Percentiles rank a stretch among this genome's conserved stretches.
Evolutionary conservation across 2,329 filamentous ascomycete genomes (phyloP).

Genomic region (Ophiostoma triangulosporum): DNA sequence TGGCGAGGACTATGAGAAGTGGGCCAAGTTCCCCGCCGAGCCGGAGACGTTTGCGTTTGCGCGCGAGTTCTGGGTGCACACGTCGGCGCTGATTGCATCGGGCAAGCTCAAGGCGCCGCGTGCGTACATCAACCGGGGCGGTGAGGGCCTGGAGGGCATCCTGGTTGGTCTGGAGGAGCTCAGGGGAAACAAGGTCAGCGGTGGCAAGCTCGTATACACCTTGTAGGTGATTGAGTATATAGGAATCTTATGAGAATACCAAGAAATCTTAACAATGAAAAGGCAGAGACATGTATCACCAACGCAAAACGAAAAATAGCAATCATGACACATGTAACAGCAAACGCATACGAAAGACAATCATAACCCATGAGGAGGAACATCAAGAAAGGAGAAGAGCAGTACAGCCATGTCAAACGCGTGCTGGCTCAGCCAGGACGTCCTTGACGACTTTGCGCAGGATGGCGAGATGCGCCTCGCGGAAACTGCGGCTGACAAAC

Average conservation of each 20-base stretch:
- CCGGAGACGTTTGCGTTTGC: slow-evolving; percentile 21
- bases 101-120: slow-evolving; percentile 23
- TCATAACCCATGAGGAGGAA: background rate
- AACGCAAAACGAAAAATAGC: no score
- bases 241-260: background rate
- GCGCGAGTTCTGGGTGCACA: slow-evolving; percentile 22
- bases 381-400: background rate
- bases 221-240: background rate
- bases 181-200: slow-evolving; percentile 22
- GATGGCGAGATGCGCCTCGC: slow-evolving; percentile 20
- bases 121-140: slow-evolving; percentile 17
- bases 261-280: background rate
- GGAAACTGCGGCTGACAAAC: slow-evolving; percentile 22
- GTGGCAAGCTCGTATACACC: slow-evolving; percentile 26
- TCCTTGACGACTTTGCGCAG: slow-evolving; percentile 20
- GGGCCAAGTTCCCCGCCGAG: slow-evolving; percentile 7
- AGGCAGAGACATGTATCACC: no score
- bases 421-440: slow-evolving; percentile 10
- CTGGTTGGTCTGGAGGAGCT: slow-evolving; percentile 20
- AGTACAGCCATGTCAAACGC: background rate
- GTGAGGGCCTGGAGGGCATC: slow-evolving; percentile 20
- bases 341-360: no score
- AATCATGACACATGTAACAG: background rate
- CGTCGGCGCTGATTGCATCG: slow-evolving; percentile 19
- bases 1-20: slow-evolving; percentile 20